These are phyloP conservation scores for Pisolithus thermaeus DNA, from an alignment of 1,284 basidiomycete genomes.

Conservation along the genomic window DNA sequence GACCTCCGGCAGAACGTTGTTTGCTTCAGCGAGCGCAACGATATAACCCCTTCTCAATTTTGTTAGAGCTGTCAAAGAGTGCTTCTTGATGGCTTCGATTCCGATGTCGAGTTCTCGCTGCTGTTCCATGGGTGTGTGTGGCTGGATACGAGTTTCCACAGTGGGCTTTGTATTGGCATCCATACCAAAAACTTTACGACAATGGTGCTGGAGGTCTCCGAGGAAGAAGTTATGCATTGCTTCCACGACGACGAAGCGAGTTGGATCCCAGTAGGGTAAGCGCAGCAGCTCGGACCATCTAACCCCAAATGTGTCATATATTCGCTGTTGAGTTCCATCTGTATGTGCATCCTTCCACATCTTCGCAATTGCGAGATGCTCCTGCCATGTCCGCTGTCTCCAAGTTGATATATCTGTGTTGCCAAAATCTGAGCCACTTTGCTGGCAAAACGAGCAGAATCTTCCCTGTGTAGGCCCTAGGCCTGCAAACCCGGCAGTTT, in stretches of 20 bases:
- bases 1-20: background rate
- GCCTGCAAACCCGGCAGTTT: conserved; percentile 19
- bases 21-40: background rate
- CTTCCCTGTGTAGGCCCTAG: conserved; percentile 11
- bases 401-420: conserved; percentile 14
- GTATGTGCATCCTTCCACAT: conserved; percentile 16
- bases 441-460: conserved; percentile 26
- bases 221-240: conserved; percentile 34
- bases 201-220: conserved; percentile 26
- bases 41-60: background rate
- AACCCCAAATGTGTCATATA: conserved; percentile 18
- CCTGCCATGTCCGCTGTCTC: conserved; percentile 2
- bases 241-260: conserved; percentile 26
- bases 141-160: too few relatives aligned
- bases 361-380: conserved; percentile 14
- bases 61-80: background rate
- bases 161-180: background rate
- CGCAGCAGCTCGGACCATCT: conserved; percentile 32
- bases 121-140: background rate
- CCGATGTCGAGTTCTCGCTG: background rate
- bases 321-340: background rate
- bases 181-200: conserved; percentile 21
- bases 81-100: background rate
- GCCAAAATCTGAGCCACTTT: conserved; percentile 10
- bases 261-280: conserved; percentile 35